A percentile compares a stretch with the other conserved stretches of the same genome.
Evolutionary conservation across 225 moss, liverwort and hornwort genomes (phyloP).

Genomic region (Marchantia paleacea): DNA sequence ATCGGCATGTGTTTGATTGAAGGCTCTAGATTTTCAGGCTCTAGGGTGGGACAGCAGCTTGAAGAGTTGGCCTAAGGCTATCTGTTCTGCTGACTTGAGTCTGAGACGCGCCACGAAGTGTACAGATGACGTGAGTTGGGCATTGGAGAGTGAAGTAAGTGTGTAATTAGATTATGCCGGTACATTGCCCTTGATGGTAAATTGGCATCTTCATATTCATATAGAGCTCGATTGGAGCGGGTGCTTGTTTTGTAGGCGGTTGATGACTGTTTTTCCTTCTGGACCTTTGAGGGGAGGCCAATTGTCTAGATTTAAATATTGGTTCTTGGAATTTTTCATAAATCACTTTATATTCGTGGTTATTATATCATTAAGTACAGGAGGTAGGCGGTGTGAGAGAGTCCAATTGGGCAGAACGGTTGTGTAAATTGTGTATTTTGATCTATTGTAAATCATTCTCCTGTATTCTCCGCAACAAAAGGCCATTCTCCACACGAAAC

Average conservation of each 20-base stretch:
- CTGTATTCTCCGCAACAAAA: conserved; percentile 25
- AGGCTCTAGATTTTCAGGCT: conserved; percentile 59
- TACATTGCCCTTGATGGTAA: conserved; percentile 52
- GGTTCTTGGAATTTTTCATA: conserved; percentile 41
- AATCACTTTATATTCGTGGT: conserved; percentile 31
- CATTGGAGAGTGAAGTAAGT: conserved; percentile 48
- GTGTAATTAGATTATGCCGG: conserved; percentile 68
- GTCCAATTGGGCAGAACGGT: conserved; percentile 49
- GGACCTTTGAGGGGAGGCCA: conserved; percentile 35
- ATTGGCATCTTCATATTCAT: conserved; percentile 46
- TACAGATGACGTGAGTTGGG: conserved; percentile 61
- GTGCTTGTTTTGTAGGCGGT: conserved; percentile 55
- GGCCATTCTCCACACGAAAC: not conserved
- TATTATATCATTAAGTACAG: conserved; percentile 29
- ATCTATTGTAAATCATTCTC: conserved; percentile 47
- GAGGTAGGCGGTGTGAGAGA: conserved; percentile 24
- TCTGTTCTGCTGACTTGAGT: conserved; percentile 48
- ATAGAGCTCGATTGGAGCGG: conserved; percentile 46
- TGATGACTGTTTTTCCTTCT: conserved; percentile 40
- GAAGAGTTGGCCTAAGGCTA: conserved; percentile 48
- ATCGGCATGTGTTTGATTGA: conserved; percentile 59
- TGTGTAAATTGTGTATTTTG: conserved; percentile 55
- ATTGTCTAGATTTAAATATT: conserved; percentile 50
- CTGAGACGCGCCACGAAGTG: conserved; percentile 57
- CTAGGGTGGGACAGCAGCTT: conserved; percentile 38